These are phyloP conservation scores for Bidens hawaiensis DNA, from an alignment of 140 eudicot genomes.

Conservation along the genomic window DNA sequence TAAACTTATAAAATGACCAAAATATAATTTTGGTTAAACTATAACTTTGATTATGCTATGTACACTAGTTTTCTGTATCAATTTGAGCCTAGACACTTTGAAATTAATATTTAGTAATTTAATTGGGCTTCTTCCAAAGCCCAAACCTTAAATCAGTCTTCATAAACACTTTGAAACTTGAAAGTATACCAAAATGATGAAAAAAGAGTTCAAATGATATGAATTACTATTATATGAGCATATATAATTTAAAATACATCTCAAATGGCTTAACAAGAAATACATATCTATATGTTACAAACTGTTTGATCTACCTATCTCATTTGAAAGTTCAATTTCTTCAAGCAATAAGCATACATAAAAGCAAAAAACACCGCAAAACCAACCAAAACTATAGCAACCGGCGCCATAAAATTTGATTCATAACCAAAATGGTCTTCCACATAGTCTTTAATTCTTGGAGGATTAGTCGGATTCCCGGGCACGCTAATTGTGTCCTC, in stretches of 20 bases:
- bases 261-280: conserved; percentile 3
- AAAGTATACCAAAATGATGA: background rate
- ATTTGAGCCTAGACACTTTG: too few species aligned
- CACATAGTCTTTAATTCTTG: conserved; percentile 37
- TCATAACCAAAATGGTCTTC: conserved; percentile 45
- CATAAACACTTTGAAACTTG: background rate
- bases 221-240: too few species aligned
- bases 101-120: too few species aligned
- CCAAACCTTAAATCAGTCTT: background rate
- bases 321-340: conserved; percentile 54
- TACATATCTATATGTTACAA: conserved; percentile 22
- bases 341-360: conserved; percentile 51
- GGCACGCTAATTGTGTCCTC: conserved; percentile 34
- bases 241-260: conserved; percentile 19
- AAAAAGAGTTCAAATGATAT: background rate
- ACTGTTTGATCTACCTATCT: conserved; percentile 36
- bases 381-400: conserved; percentile 48
- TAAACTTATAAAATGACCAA: too few species aligned
- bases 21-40: too few species aligned
- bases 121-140: background rate
- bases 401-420: conserved; percentile 45
- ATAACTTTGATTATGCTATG: too few species aligned
- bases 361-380: conserved; percentile 52
- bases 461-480: conserved; percentile 19
- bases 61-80: too few species aligned